Evolutionary conservation across 1,284 basidiomycete genomes (phyloP).

Genomic region (Malassezia cuniculi): DNA sequence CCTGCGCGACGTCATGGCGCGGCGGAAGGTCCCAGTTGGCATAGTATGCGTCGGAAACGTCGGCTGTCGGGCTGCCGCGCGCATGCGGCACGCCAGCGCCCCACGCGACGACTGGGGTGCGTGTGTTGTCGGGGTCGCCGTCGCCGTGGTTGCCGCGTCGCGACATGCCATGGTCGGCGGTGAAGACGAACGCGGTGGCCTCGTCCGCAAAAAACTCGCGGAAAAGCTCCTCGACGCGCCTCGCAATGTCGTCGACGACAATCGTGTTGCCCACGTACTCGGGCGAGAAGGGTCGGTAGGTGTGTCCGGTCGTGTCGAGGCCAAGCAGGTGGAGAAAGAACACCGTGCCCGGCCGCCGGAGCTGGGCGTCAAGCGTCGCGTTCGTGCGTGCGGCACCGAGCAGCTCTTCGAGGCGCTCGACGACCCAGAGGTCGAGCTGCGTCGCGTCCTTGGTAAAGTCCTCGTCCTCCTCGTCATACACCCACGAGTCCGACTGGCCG

Average conservation of each 20-base stretch:
- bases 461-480: constrained; percentile 64
- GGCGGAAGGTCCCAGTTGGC: constrained; percentile 23
- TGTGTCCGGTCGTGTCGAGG: constrained; percentile 74
- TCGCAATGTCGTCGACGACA: constrained; percentile 66
- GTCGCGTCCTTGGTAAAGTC: constrained; percentile 55
- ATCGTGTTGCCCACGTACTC: constrained; percentile 78
- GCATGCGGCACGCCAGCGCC: constrained; percentile 52
- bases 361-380: constrained; percentile 46
- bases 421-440: constrained; percentile 64
- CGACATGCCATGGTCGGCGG: constrained; percentile 83
- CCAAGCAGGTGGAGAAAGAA: constrained; percentile 77
- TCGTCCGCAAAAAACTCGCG: constrained; percentile 50
- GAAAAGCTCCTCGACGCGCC: constrained; percentile 56
- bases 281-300: constrained; percentile 71
- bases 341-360: constrained; percentile 54
- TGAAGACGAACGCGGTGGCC: constrained; percentile 68
- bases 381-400: constrained; percentile 17
- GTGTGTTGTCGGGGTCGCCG: constrained; percentile 74
- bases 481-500: constrained; percentile 62
- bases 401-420: constrained; percentile 55
- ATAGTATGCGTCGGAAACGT: constrained; percentile 21
- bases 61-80: neutral
- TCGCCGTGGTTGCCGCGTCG: constrained; percentile 79
- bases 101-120: constrained; percentile 74
- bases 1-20: constrained; percentile 59